Base-by-base conservation (phyloP, 129 eudicot genomes). In the Heracleum sosnowskyi region DNA sequence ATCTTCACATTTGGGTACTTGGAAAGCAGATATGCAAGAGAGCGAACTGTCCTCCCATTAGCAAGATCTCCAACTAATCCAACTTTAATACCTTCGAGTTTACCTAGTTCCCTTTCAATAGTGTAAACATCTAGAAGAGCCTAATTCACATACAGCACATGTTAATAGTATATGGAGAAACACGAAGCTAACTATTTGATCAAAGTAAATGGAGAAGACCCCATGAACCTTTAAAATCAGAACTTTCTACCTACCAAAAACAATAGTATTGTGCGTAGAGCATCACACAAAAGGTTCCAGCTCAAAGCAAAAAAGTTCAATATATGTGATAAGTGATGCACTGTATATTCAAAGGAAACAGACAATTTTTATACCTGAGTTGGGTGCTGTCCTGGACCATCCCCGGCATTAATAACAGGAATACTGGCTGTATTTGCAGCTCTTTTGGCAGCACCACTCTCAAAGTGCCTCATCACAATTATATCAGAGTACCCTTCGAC, bases 381-480 rank as follows among this genome's bases (percentile, higher is more conserved):
- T 68, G 99, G 99, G 84, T 95, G 99, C 86, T 95, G 96, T 31
- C 99, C 99, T 35, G 97, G 99, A 80, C 99, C 99, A 77, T 95
- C 99, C 39, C 99, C 99, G 6, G 97, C 99, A 88, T 95, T 95
- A 60, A 95, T 92, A 80, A 95, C 82, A 28, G 99, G 99, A 84
- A 95, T 95, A 70, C 79, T 84, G 51, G 97, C 96, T 46, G 96
- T 90, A 40, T 69, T 66, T 45, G 97, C 99, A 42, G 99, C 97
- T 87, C 99, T 88, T 92, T 81, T 88, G 49, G 97, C 99, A 80
- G 99, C 96, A 84, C 99, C 99, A 51, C 88, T 81, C 85, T 95
- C 99, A 80, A 92, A 95, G 75, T 95, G 99, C 86, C 99, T 90
- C 97, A 92, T 88, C 64, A 92, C 97, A 79, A 95, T 92, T 73